phyloP scores from a whole-genome alignment of 139 green algal genomes.

The Tetradesmus obliquus region DNA sequence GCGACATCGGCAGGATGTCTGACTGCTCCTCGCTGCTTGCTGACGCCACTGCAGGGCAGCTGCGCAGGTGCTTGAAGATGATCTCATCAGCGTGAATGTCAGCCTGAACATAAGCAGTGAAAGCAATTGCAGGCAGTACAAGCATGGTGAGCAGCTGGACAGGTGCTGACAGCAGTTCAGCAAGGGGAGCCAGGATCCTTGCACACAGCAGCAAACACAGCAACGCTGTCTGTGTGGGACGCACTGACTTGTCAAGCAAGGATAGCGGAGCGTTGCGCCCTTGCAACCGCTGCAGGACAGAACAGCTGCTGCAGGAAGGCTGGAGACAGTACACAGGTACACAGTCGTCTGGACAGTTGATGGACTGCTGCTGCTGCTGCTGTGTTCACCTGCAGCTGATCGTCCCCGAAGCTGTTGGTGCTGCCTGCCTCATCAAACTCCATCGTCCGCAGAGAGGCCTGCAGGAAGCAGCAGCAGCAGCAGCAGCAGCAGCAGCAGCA shows the following conservation, averaged over 20 bases:
- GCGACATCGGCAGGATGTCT: slow-evolving; percentile 52
- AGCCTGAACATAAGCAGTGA: slow-evolving; percentile 1
- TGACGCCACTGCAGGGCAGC: slow-evolving; percentile 68
- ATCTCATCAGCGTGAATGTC: slow-evolving; percentile 80
- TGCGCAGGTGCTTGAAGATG: slow-evolving; percentile 69
- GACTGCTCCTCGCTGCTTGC: slow-evolving; percentile 84
- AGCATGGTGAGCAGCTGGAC: neutral
- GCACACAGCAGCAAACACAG: too few relatives aligned
- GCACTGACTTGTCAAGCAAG: too few relatives aligned
- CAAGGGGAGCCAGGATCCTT: too few relatives aligned
- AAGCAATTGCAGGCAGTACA: neutral
- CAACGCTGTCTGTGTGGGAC: too few relatives aligned
- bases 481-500: neutral
- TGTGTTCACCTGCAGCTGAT: slow-evolving; percentile 36
- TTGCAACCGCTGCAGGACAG: too few relatives aligned
- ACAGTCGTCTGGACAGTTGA: neutral
- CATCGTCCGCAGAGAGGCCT: slow-evolving; percentile 29
- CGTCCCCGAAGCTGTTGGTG: slow-evolving; percentile 45
- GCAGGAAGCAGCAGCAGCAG: neutral
- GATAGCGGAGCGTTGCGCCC: too few relatives aligned
- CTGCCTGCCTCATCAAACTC: slow-evolving; percentile 44
- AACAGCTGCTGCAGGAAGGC: too few relatives aligned
- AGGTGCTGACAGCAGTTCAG: neutral
- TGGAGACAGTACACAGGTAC: too few relatives aligned
- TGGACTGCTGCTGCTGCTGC: neutral